phyloP scores from a whole-genome alignment of 2,329 filamentous ascomycete genomes.

The Fonsecaea nubica region DNA sequence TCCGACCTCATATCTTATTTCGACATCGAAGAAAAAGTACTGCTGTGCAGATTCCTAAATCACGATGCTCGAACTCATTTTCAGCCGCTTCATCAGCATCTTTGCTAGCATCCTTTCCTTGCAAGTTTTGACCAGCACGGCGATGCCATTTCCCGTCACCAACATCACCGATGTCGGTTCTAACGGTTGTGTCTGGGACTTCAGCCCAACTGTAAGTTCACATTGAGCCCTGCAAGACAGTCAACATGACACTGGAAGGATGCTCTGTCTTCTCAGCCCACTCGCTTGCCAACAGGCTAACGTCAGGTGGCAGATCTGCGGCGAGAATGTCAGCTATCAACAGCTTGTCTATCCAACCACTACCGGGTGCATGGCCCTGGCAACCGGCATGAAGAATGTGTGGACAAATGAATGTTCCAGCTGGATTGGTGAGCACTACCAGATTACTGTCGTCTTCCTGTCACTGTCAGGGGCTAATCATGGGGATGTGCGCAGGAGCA shows the following conservation, averaged over 20 bases:
- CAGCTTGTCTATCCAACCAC: slow-evolving; percentile 9
- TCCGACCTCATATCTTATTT: slow-evolving; percentile 2
- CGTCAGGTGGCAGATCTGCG: background rate
- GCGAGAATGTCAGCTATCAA: slow-evolving; percentile 10
- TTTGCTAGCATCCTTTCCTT: background rate
- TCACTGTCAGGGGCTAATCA: background rate
- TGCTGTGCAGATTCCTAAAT: background rate
- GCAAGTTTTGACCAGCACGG: background rate
- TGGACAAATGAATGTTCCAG: slow-evolving; percentile 16
- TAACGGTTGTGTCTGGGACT: slow-evolving; percentile 10
- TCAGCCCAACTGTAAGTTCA: slow-evolving; percentile 10
- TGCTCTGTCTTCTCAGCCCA: background rate
- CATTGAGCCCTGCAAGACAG: background rate
- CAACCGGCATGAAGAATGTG: slow-evolving; percentile 12
- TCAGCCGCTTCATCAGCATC: background rate
- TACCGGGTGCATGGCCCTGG: slow-evolving; percentile 11
- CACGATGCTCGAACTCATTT: background rate
- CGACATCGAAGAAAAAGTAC: background rate
- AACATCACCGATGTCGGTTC: background rate
- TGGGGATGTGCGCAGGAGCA: slow-evolving; percentile 1
- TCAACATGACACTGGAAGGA: background rate
- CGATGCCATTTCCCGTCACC: slow-evolving; percentile 1
- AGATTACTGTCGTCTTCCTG: background rate
- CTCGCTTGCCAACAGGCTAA: background rate
- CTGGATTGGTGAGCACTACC: slow-evolving; percentile 7